Percentiles rank a stretch among this genome's conserved stretches.
Evolutionary conservation across 2,329 filamentous ascomycete species (phyloP).

Genomic region (Dothistroma septosporum): DNA sequence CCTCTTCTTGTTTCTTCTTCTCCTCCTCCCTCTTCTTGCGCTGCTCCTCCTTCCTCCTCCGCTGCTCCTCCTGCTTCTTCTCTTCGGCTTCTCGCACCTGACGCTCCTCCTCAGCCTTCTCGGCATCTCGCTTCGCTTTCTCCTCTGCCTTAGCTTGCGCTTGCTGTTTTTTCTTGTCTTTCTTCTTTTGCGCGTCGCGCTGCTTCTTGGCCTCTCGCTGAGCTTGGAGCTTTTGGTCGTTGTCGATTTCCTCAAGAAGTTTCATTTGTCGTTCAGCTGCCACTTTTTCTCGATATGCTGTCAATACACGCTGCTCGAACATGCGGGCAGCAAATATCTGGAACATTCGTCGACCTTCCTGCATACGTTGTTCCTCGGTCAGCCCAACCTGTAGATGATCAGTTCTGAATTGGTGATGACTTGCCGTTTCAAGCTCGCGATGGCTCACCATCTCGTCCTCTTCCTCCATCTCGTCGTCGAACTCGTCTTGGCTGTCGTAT

Average conservation of each 20-base stretch:
- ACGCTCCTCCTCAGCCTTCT: conserved; percentile 82
- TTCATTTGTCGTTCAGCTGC: conserved; percentile 86
- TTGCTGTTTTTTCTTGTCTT: conserved; percentile 86
- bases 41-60: conserved; percentile 80
- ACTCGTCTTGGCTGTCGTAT: conserved; percentile 59
- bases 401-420: conserved; percentile 32
- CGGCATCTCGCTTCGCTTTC: conserved; percentile 79
- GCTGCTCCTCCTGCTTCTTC: conserved; percentile 74
- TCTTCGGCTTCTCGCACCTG: conserved; percentile 70
- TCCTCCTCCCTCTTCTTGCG: conserved; percentile 86
- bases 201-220: conserved; percentile 89
- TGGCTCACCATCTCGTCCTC: conserved; percentile 58
- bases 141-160: conserved; percentile 88
- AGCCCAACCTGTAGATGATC: conserved; percentile 69
- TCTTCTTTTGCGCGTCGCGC: conserved; percentile 89
- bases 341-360: conserved; percentile 97
- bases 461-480: conserved; percentile 56
- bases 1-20: conserved; percentile 85
- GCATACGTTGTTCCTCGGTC: conserved; percentile 98
- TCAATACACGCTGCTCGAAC: conserved; percentile 96
- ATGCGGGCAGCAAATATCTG: conserved; percentile 98
- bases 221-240: conserved; percentile 71
- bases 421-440: conserved; percentile 22
- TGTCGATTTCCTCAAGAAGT: conserved; percentile 83
- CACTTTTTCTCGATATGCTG: conserved; percentile 96